A percentile compares a stretch with the other conserved stretches of the same genome.
phyloP scores from a whole-genome alignment of 2,329 filamentous ascomycete species.

The Phoma sp. region DNA sequence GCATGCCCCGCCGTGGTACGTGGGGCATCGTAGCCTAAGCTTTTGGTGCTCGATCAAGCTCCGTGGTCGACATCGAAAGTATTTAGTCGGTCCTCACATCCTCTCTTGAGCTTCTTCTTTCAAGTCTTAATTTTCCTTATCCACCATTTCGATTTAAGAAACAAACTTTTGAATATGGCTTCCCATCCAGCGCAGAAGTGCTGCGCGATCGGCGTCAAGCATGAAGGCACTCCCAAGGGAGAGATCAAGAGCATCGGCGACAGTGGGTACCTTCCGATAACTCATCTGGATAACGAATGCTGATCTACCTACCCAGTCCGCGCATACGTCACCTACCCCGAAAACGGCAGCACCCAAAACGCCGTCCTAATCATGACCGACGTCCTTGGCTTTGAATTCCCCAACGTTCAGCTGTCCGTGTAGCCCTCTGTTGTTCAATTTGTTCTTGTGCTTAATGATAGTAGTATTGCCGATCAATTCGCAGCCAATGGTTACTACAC shows the following conservation, averaged over 20 bases:
- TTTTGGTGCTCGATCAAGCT: too few relatives aligned
- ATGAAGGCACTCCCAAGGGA: slow-evolving; percentile 59
- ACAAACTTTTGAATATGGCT: slow-evolving; percentile 52
- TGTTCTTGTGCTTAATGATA: slow-evolving; percentile 1
- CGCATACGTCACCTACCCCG: slow-evolving; percentile 64
- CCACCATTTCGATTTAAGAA: neutral
- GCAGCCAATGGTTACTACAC: slow-evolving; percentile 76
- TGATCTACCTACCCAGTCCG: slow-evolving; percentile 51
- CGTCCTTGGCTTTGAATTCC: slow-evolving; percentile 64
- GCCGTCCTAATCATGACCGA: slow-evolving; percentile 64
- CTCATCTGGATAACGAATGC: neutral
- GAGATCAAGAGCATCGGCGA: slow-evolving; percentile 57
- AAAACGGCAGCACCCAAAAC: slow-evolving; percentile 60
- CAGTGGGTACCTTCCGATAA: slow-evolving; percentile 43
- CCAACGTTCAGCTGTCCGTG: slow-evolving; percentile 55
- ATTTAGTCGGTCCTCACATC: neutral
- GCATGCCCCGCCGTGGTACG: slow-evolving; percentile 4
- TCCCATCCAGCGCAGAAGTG: slow-evolving; percentile 59
- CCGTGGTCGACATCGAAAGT: neutral
- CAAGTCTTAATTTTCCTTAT: too few relatives aligned
- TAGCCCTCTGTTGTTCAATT: neutral
- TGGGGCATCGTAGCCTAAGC: too few relatives aligned
- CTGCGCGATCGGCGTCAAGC: slow-evolving; percentile 60
- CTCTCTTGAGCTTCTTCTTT: neutral
- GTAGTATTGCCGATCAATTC: slow-evolving; percentile 72